These are phyloP conservation scores for Tulasnella sp. DNA, from an alignment of 768 basidiomycete genomes.

Conservation along the genomic window DNA sequence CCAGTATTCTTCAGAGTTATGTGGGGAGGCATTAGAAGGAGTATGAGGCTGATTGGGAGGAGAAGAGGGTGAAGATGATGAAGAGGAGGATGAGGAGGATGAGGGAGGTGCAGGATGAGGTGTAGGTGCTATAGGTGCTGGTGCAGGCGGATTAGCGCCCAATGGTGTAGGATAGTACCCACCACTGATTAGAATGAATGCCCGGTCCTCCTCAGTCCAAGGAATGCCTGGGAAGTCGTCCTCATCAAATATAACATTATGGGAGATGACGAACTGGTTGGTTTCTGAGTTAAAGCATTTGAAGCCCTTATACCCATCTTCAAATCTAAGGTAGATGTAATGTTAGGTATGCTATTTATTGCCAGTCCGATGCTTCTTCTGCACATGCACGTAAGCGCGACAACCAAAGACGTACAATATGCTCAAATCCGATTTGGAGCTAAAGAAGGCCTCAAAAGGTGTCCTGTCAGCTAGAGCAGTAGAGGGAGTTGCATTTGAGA, in stretches of 20 bases:
- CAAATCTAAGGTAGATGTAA: conserved; percentile 19
- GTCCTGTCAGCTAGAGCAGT: background rate
- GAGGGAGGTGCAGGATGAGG: background rate
- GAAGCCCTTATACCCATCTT: conserved; percentile 27
- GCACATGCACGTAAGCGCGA: conserved; percentile 6
- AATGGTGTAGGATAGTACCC: background rate
- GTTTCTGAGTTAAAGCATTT: conserved; percentile 24
- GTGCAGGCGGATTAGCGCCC: background rate
- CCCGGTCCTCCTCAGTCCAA: background rate
- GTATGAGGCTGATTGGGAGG: background rate
- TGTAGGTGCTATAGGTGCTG: background rate
- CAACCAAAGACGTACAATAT: conserved; percentile 4
- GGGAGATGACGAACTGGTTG: conserved; percentile 3
- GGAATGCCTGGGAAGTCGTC: conserved; percentile 1
- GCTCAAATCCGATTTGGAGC: conserved; percentile 2
- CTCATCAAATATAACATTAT: conserved; percentile 17
- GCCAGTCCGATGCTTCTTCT: background rate
- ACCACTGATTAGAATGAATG: background rate
- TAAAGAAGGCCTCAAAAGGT: conserved; percentile 2
- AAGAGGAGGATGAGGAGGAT: background rate
- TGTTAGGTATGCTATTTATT: background rate
- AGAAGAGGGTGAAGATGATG: background rate
- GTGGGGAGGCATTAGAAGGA: background rate
- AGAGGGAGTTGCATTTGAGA: conserved; percentile 2
- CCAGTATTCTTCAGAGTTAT: background rate